Percentiles rank a stretch among this genome's conserved stretches.
Evolutionary conservation across 176 grass and related monocot genomes (phyloP).

Genomic region (Leersia perrieri): DNA sequence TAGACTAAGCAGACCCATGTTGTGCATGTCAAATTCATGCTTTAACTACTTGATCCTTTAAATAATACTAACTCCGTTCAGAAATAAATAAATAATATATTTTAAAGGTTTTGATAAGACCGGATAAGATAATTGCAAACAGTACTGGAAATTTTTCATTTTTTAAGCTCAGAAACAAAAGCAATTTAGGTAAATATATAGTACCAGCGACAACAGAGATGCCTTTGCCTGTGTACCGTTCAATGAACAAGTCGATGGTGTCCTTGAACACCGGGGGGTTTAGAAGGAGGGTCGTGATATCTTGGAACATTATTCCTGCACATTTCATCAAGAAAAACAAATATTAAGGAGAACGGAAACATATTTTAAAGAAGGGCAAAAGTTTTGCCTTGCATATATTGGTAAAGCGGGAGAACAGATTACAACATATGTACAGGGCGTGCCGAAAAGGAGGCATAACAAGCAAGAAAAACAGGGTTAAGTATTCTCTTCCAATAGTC

Average conservation of each 20-base stretch:
- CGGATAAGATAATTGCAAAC: background rate
- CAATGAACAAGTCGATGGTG: constrained; percentile 58
- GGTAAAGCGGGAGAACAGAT: too few species aligned
- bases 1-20: background rate
- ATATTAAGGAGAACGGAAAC: background rate
- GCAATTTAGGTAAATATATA: background rate
- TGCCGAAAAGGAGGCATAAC: too few species aligned
- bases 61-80: background rate
- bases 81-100: background rate
- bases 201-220: constrained; percentile 61
- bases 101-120: background rate
- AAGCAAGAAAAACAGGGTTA: too few species aligned
- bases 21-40: background rate
- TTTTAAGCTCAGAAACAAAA: background rate
- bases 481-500: too few species aligned
- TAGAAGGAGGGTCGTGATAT: constrained; percentile 64
- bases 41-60: background rate
- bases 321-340: background rate
- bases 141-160: background rate
- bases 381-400: too few species aligned
- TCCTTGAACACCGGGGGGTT: constrained; percentile 53
- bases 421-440: too few species aligned
- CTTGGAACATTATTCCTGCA: constrained; percentile 74
- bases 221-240: constrained; percentile 45
- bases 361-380: too few species aligned